Conservation (phyloP, 106 monocot species). For the Dendrobium catenatum region DNA sequence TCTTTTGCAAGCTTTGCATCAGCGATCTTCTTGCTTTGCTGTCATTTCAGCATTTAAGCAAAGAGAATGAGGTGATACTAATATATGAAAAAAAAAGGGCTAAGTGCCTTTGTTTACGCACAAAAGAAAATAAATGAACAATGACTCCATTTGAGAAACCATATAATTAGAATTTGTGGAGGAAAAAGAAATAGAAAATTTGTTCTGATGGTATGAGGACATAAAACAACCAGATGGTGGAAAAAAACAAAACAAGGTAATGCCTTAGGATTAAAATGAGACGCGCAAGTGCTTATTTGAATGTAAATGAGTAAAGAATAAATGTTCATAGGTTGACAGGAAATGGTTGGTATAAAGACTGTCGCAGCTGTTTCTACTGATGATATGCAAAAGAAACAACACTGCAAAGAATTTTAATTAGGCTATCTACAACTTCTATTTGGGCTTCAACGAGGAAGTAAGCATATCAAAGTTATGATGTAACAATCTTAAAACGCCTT, state of each 20-base stretch:
- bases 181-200: not conserved
- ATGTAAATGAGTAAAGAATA: not conserved
- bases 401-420: not conserved
- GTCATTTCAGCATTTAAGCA: not conserved
- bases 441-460: not conserved
- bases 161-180: not conserved
- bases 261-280: not conserved
- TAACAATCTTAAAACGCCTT: not conserved
- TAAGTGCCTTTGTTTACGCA: not conserved
- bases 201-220: not conserved
- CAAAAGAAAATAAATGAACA: not conserved
- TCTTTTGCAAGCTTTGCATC: constrained; percentile 88
- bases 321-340: not conserved
- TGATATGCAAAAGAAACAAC: not conserved
- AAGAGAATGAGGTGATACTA: not conserved
- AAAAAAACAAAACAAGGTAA: not conserved
- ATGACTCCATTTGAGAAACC: not conserved
- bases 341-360: not conserved
- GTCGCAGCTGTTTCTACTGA: not conserved
- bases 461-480: not conserved
- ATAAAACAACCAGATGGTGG: not conserved
- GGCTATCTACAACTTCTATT: not conserved
- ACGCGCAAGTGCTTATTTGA: not conserved
- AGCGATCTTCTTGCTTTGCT: constrained; percentile 68
- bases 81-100: not conserved